A percentile compares a stretch with the other conserved stretches of the same genome.
Evolutionary conservation across 139 green algal species (phyloP).

Genomic region (Deuterostichococcus epilithicus): DNA sequence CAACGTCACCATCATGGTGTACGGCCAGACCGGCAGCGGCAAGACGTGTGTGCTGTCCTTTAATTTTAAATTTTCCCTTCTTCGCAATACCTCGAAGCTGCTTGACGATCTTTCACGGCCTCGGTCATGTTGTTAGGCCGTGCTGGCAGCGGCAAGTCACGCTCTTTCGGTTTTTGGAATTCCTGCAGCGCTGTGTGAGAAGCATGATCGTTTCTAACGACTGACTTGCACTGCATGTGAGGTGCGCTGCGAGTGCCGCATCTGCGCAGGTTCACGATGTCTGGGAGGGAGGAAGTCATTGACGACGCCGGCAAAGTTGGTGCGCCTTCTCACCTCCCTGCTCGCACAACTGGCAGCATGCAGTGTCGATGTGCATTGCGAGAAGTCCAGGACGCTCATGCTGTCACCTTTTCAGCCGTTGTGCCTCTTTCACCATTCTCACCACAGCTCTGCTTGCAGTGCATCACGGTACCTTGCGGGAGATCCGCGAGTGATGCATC

Average conservation of each 20-base stretch:
- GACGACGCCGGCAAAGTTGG: slow-evolving; percentile 49
- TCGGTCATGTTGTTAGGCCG: too few species aligned
- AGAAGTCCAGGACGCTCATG: not conserved
- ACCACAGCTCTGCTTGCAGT: not conserved
- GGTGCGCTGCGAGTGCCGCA: too few species aligned
- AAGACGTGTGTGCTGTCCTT: slow-evolving; percentile 29
- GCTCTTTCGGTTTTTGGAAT: too few species aligned
- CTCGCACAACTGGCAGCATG: not conserved
- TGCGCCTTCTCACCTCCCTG: not conserved
- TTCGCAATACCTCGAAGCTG: too few species aligned
- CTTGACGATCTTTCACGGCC: too few species aligned
- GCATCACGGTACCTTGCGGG: not conserved
- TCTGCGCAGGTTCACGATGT: slow-evolving; percentile 39
- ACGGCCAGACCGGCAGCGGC: slow-evolving; percentile 61
- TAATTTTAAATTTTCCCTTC: too few species aligned
- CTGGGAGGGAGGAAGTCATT: slow-evolving; percentile 44
- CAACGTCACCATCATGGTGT: slow-evolving; percentile 72
- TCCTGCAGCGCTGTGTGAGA: too few species aligned
- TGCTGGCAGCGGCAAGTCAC: too few species aligned
- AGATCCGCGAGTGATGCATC: not conserved
- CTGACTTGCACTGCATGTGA: too few species aligned
- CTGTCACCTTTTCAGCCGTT: not conserved
- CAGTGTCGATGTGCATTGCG: too few species aligned
- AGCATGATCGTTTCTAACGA: too few species aligned
- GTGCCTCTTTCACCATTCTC: not conserved